Evolutionary conservation across 1,284 basidiomycete species (phyloP), one percentile per base, ranked within the genome.

Genomic region (Entoloma clypeatum): DNA sequence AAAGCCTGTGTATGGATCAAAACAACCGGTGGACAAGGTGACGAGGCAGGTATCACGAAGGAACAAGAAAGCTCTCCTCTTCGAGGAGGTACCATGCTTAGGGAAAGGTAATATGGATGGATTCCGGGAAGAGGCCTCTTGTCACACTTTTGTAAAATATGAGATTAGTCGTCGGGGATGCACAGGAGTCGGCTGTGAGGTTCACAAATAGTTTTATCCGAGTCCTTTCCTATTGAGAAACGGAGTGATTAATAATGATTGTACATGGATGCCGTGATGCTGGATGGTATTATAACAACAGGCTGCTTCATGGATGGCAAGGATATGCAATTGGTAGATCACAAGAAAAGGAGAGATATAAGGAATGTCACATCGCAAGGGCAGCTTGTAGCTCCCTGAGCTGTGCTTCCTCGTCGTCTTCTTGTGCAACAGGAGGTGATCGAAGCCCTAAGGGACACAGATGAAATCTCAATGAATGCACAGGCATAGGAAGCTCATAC

Each of bases 371-470:
- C 86, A 94, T 91, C 26, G 92, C 86, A 58, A 96, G 68, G 45
- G 85, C 85, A 13, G 92, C 94, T 69, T 98, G 95, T 54, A 99
- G 72, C 63, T 92, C 83, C 62, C 79, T 81, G 59, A 99, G 81
- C 66, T 98, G 86, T 32, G 79, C 85, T 53, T 94, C 95, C 63
- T 98, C 94, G 71, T 96, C 92, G 63, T 88, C 90, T 59, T 95
- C 91, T 56, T 81, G 83, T 39, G 72, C 77, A 50, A 61, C 62
- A 53, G 8, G 45, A 41, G 54, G 51, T 49, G 41, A 45, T 44
- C 50, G 50, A 48, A 39, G 41, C 45, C 50, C 43, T 43, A 38
- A 27, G 31, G 24, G 23, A 13, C 44, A 43, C 23, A 50, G 44
- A 41, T 6, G 43, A 32, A 17, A 32, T 37, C 14, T 34, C 44